Evolutionary conservation across 2,329 filamentous ascomycete species (phyloP), one percentile per base, ranked within the genome.

Genomic region (Nannizzia gypsea): DNA sequence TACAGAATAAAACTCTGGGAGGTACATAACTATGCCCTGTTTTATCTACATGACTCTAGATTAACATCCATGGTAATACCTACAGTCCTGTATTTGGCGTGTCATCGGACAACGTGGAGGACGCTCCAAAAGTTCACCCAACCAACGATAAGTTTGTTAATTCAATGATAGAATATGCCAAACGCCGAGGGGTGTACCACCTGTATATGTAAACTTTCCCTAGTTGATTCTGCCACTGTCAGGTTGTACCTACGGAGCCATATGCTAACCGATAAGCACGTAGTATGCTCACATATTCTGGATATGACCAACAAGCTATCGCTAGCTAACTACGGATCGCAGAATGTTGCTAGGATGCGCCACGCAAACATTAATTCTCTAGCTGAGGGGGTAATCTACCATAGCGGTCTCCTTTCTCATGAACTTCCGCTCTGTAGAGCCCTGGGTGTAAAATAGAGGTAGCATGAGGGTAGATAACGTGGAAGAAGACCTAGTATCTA

Each of bases 261-360:
- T 5, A 44, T 5, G 20, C 44, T 28, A 50, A 24, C 13, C 34
- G 9, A 20, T 38, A 26, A 13, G 15, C 38, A 8, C 3, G 20
- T 36, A 61, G 56, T 11, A 54, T 58, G 55, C 31, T 61, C 34
- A 61, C 56, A 13, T 61, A 57, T 44, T 40, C 31, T 8, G 55
- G 34, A 15, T 57, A 57, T 17, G 50, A 54, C 46, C 59, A 61
- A 46, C 40, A 28, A 31, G 55, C 59, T n/a, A 57, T 61, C 15
- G 56, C 55, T n/a, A 61, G 60, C n/a, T n/a, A n/a, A n/a, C 44
- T 61, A 61, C 38, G 60, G 60, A 9, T 24, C 9, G 11, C 28
- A 56, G 57, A 61, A 59, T 24, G 56, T 61, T 2, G 56, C 40
- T 11, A 61, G 26, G 36, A 24, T 61, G 5, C 15, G n/a, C n/a